A percentile compares a stretch with the other conserved stretches of the same genome.
phyloP scores from a whole-genome alignment of 306 rosid genomes.

The Acmispon strigosus region DNA sequence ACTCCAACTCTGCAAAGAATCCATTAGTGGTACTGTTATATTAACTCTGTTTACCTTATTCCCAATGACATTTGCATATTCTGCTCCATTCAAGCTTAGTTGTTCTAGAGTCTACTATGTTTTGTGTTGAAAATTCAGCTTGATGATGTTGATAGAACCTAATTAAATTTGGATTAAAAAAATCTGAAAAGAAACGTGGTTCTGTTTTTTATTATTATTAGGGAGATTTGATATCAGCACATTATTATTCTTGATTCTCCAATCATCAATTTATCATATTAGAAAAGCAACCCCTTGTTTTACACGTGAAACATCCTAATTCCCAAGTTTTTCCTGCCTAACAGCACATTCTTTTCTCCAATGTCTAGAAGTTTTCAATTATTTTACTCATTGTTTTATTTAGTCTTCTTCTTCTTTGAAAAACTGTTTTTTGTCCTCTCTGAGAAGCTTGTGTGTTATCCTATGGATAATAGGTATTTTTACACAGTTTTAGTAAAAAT shows the following conservation, averaged over 20 bases:
- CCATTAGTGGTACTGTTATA: neutral
- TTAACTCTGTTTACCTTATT: neutral
- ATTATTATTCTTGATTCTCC: neutral
- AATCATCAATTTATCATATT: no score
- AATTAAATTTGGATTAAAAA: neutral
- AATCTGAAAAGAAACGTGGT: neutral
- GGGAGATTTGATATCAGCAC: neutral
- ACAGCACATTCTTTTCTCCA: no score
- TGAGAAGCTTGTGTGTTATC: no score
- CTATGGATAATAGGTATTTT: no score
- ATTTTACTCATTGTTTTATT: no score
- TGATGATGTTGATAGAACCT: no score
- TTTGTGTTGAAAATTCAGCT: neutral
- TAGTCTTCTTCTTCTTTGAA: no score
- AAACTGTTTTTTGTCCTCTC: no score
- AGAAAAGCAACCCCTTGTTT: neutral
- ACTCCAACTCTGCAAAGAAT: neutral
- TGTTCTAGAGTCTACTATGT: neutral
- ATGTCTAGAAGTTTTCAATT: no score
- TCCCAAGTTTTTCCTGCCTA: no score
- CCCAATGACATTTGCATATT: neutral
- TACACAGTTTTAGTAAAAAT: no score
- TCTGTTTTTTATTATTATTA: neutral
- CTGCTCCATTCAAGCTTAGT: neutral
- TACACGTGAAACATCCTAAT: no score